A percentile compares a stretch with the other conserved stretches of the same genome.
These are phyloP conservation scores for Withania somnifera DNA, from an alignment of 305 asterid genomes.

Conservation along the genomic window DNA sequence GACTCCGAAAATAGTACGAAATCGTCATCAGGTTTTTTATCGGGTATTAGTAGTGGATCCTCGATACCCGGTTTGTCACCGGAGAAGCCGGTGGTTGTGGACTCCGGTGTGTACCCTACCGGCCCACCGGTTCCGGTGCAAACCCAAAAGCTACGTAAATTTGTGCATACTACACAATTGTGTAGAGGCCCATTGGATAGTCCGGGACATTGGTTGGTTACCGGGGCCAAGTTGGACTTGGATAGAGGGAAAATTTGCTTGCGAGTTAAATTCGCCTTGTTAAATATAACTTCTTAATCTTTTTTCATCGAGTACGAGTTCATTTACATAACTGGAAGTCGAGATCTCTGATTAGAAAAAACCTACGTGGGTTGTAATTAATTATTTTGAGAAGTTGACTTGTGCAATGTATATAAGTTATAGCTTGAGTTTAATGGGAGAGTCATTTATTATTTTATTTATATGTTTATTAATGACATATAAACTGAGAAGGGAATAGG, in stretches of 20 bases:
- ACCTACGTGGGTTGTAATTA: background rate
- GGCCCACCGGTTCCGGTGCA: constrained; percentile 64
- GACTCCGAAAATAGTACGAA: constrained; percentile 32
- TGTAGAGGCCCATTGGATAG: constrained; percentile 68
- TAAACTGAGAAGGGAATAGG: background rate
- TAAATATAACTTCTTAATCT: constrained; percentile 21
- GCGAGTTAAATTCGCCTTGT: constrained; percentile 64
- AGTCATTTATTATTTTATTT: background rate
- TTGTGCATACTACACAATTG: constrained; percentile 59
- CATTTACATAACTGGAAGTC: background rate
- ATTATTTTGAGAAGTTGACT: background rate
- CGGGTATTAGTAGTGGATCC: constrained; percentile 47
- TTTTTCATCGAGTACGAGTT: background rate
- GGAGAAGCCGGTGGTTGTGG: constrained; percentile 52
- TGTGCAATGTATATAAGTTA: background rate
- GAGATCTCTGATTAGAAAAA: background rate
- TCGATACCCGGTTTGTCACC: constrained; percentile 5
- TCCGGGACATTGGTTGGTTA: constrained; percentile 93
- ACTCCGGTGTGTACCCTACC: constrained; percentile 61
- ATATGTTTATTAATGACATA: background rate
- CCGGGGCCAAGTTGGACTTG: constrained; percentile 73
- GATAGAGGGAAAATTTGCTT: constrained; percentile 75
- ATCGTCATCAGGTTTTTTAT: constrained; percentile 34
- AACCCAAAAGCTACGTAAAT: constrained; percentile 46
- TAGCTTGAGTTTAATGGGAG: background rate